These are phyloP conservation scores for Eimeria acervulina DNA, from an alignment of 169 alveolate species.

Conservation along the genomic window DNA sequence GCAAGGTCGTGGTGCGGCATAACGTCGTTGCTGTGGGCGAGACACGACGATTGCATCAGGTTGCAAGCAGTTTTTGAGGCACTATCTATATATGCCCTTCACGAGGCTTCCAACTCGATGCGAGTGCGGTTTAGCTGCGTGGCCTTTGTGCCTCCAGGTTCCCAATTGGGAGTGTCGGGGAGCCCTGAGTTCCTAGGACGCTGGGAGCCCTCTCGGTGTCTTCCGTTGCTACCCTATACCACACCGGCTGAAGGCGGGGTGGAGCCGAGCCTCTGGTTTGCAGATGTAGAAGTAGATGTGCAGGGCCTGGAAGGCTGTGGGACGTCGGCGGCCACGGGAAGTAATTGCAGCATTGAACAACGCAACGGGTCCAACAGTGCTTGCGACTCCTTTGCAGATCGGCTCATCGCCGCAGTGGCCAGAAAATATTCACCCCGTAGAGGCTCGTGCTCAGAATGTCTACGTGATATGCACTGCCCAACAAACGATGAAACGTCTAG, in stretches of 20 bases:
- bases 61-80: background rate
- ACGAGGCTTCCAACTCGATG: constrained; percentile 25
- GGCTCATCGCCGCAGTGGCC: constrained; percentile 65
- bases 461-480: background rate
- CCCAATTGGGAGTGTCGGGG: constrained; percentile 82
- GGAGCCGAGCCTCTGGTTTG: constrained; percentile 83
- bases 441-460: background rate
- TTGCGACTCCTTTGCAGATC: constrained; percentile 30
- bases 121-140: constrained; percentile 78
- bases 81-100: too few species aligned
- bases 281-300: constrained; percentile 76
- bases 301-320: background rate
- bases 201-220: constrained; percentile 74
- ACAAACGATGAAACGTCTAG: constrained; percentile 51
- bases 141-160: constrained; percentile 82
- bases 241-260: constrained; percentile 66
- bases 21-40: background rate
- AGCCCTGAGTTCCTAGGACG: constrained; percentile 75
- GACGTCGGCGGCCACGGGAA: background rate
- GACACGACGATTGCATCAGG: too few species aligned
- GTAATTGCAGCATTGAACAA: constrained; percentile 19
- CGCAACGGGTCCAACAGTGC: background rate
- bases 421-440: background rate
- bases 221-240: constrained; percentile 77
- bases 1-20: background rate